Conservation (phyloP, 805 yeast species). For the Yamadazyma kitorensis region DNA sequence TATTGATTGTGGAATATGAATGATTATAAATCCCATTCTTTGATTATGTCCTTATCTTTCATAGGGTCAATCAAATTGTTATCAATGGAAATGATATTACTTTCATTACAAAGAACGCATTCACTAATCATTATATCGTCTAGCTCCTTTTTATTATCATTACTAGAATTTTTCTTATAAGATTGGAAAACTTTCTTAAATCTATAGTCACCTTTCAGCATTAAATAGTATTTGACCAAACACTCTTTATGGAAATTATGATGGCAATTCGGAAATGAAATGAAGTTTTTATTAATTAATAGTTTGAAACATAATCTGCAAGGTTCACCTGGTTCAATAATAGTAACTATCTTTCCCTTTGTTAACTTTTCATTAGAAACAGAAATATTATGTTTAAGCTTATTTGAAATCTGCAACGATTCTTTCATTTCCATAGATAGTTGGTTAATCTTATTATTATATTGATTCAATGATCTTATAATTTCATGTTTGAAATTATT, state of each 20-base stretch:
- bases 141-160: constrained; percentile 45
- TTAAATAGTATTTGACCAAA: constrained; percentile 56
- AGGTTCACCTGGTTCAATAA: constrained; percentile 79
- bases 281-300: constrained; percentile 67
- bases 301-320: constrained; percentile 73
- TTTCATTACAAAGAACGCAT: constrained; percentile 76
- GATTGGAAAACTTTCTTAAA: constrained; percentile 60
- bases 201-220: constrained; percentile 61
- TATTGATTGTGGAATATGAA: no score
- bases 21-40: constrained; percentile 51
- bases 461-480: constrained; percentile 70
- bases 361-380: constrained; percentile 29
- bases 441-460: constrained; percentile 62
- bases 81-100: constrained; percentile 68
- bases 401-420: constrained; percentile 57
- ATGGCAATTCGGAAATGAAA: constrained; percentile 78
- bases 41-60: constrained; percentile 33
- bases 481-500: constrained; percentile 83
- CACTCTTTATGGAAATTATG: constrained; percentile 92
- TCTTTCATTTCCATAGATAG: constrained; percentile 74
- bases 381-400: constrained; percentile 58
- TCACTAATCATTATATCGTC: constrained; percentile 59
- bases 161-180: constrained; percentile 44
- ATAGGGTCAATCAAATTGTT: constrained; percentile 47
- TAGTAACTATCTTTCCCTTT: constrained; percentile 49